Evolutionary conservation across 768 basidiomycete genomes (phyloP), one percentile per base, ranked within the genome.

Genomic region (Wakefieldia striispora): DNA sequence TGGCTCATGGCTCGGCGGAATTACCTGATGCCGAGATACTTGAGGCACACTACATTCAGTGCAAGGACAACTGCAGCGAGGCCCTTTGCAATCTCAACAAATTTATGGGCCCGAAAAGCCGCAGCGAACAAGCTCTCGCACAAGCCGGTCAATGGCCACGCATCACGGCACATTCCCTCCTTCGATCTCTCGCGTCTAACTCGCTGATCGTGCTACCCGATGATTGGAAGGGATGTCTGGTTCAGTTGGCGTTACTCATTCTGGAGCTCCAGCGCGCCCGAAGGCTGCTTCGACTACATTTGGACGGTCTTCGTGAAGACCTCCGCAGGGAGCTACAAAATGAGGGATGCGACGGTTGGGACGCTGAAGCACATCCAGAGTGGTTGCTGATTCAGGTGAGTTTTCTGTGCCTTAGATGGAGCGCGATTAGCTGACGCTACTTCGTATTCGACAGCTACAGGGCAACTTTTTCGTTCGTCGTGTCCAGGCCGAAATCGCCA

Each of bases 331-430:
- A 71, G 23, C 19, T 63, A 4, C 37, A 57, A 34, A 70, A 63
- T 6, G 47, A 51, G 13, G 69, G 61, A n/a, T 59, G 53, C 10
- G 42, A 62, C 17, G 56, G 47, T 2, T 60, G 56, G 57, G 19
- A 43, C 4, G 43, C 53, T 1, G 42, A 56, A 13, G 24, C 13
- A 3, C 44, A 72, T 56, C 63, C 68, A 2, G 75, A 75, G 43
- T 79, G 75, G 77, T 53, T 76, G 0, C 53, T 78, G 13, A 66
- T 79, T 11, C 77, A 79, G 65, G 73, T 76, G 20, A 26, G 47
- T 42, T 34, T 45, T 7, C 21, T 20, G 14, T 29, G 12, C 8
- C 2, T 14, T 46, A 12, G 0, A 16, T 23, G 2, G 12, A 29
- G 11, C 29, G 3, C 4, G 11, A 12, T 29, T 12, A 6, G 29